These are phyloP conservation scores for Thalassia testudinum DNA, from an alignment of 116 monocot genomes.

Conservation along the genomic window DNA sequence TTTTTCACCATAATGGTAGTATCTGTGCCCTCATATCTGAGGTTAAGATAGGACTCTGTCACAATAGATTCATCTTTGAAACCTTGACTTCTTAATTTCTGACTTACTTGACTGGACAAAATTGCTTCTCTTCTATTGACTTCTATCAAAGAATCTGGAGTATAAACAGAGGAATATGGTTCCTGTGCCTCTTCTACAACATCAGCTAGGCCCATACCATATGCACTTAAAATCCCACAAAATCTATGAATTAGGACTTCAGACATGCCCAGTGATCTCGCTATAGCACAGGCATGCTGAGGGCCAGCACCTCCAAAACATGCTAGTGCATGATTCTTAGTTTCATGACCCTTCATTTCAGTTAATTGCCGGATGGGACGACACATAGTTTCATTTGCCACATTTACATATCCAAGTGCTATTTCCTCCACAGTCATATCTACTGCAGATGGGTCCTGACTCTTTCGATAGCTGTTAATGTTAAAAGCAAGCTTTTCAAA, in stretches of 20 bases:
- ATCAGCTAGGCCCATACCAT: conserved; percentile 96
- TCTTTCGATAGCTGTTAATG: conserved; percentile 59
- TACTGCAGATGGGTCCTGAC: conserved; percentile 39
- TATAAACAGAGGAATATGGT: conserved; percentile 61
- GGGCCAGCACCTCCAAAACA: conserved; percentile 98
- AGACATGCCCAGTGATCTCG: conserved; percentile 80
- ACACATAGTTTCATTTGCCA: conserved; percentile 98
- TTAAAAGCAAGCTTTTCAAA: conserved; percentile 48
- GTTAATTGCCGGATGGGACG: conserved; percentile 86
- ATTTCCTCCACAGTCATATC: conserved; percentile 85
- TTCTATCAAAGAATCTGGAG: conserved; percentile 32
- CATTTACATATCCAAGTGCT: conserved; percentile 83
- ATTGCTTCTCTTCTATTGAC: conserved; percentile 40
- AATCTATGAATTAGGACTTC: conserved; percentile 78
- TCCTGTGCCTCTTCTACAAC: conserved; percentile 88
- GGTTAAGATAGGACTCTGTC: conserved; percentile 67
- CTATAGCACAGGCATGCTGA: conserved; percentile 90
- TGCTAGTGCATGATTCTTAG: conserved; percentile 78
- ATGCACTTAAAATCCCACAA: conserved; percentile 96
- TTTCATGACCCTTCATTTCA: conserved; percentile 98
- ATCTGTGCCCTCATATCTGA: conserved; percentile 94
- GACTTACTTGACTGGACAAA: conserved; percentile 38
- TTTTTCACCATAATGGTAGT: conserved; percentile 94
- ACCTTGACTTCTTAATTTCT: conserved; percentile 62
- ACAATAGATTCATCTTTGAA: conserved; percentile 58